Evolutionary conservation across 805 yeast genomes (phyloP).

Genomic region (Ogataea kodamae): DNA sequence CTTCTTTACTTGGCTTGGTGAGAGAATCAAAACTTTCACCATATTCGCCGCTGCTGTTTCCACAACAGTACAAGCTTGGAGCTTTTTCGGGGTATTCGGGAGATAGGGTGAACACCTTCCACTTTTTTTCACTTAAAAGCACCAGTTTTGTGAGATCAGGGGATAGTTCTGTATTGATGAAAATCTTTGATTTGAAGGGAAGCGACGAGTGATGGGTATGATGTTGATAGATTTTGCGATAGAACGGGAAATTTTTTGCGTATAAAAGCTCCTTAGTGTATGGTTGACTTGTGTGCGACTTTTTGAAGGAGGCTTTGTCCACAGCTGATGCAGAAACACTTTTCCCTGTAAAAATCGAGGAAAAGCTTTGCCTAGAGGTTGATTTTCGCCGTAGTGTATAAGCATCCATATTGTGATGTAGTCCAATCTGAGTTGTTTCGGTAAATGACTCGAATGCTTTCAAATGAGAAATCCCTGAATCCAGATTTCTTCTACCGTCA

Average conservation of each 20-base stretch:
- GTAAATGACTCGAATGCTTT: no score
- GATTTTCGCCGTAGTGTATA: no score
- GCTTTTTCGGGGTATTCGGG: slow-evolving; percentile 38
- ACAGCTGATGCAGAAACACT: no score
- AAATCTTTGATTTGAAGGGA: slow-evolving; percentile 44
- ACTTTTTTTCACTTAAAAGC: slow-evolving; percentile 60
- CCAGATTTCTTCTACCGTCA: no score
- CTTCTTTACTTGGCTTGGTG: slow-evolving; percentile 19
- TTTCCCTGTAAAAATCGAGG: no score
- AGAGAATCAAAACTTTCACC: slow-evolving; percentile 49
- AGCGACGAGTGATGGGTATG: slow-evolving; percentile 48
- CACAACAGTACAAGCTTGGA: slow-evolving; percentile 64
- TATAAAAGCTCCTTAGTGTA: slow-evolving; percentile 58
- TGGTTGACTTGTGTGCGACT: no score
- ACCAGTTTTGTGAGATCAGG: slow-evolving; percentile 64
- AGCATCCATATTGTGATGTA: no score
- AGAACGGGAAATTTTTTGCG: slow-evolving; percentile 79
- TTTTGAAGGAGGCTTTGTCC: no score
- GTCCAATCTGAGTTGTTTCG: no score
- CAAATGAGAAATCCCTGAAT: slow-evolving; percentile 28
- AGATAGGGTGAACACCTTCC: slow-evolving; percentile 67
- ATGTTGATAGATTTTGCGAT: slow-evolving; percentile 57
- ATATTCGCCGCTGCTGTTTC: slow-evolving; percentile 64
- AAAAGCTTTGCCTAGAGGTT: no score
- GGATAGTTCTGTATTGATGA: slow-evolving; percentile 57